These are phyloP conservation scores for Leishmania tropica DNA, from an alignment of 208 protist species.

Conservation along the genomic window DNA sequence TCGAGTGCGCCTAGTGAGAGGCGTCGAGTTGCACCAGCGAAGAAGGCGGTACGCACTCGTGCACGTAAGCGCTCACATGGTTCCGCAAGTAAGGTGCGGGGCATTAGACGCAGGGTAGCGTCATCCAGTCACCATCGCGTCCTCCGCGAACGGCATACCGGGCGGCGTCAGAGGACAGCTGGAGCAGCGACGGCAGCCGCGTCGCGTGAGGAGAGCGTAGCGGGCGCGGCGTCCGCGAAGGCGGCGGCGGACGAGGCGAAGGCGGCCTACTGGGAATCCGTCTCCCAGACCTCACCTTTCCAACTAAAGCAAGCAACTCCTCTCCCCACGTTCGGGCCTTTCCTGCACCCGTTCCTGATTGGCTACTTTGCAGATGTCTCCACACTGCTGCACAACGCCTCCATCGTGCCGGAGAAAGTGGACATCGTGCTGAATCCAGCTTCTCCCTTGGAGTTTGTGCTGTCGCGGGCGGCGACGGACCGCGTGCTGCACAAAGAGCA, in stretches of 20 bases:
- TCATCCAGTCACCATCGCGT: neutral
- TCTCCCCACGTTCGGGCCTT: slow-evolving; percentile 74
- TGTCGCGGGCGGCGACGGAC: slow-evolving; percentile 81
- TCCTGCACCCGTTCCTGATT: slow-evolving; percentile 68
- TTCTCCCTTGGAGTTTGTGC: slow-evolving; percentile 87
- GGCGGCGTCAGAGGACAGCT: neutral
- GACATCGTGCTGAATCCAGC: slow-evolving; percentile 86
- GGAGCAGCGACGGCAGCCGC: slow-evolving; percentile 1
- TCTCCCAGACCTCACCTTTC: slow-evolving; percentile 65
- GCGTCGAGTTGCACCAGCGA: neutral
- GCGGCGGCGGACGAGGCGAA: slow-evolving; percentile 12
- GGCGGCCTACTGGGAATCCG: slow-evolving; percentile 33
- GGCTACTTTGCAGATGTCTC: slow-evolving; percentile 89
- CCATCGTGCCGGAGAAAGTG: slow-evolving; percentile 83
- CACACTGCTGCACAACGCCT: slow-evolving; percentile 88
- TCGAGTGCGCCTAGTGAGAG: neutral
- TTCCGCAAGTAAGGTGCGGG: neutral
- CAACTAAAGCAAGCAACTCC: slow-evolving; percentile 65
- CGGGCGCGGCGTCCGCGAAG: slow-evolving; percentile 1
- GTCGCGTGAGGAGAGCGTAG: neutral
- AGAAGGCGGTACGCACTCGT: neutral
- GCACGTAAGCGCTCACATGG: neutral
- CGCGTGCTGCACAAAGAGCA: slow-evolving; percentile 73
- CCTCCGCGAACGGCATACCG: neutral
- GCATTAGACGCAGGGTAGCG: neutral